Evolutionary conservation across 2,329 filamentous ascomycete genomes (phyloP).

Genomic region (Metarhizium guizhouense): DNA sequence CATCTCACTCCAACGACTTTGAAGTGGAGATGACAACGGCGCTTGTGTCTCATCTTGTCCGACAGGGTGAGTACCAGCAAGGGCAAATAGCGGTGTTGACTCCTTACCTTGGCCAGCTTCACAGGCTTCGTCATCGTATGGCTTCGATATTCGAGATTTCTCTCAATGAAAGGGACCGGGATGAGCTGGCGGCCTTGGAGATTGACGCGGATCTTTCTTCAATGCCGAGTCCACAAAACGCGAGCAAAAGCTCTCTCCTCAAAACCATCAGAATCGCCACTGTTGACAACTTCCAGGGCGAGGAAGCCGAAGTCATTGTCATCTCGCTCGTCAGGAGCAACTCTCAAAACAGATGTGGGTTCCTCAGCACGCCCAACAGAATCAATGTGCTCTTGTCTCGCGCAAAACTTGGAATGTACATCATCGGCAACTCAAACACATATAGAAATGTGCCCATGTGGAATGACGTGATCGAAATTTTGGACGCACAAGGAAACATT

Average conservation of each 20-base stretch:
- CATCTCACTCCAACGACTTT: constrained; percentile 44
- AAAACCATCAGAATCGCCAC: constrained; percentile 50
- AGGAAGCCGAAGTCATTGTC: constrained; percentile 64
- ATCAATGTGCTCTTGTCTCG: constrained; percentile 62
- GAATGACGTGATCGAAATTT: constrained; percentile 44
- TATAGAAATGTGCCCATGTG: constrained; percentile 54
- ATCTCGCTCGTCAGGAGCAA: constrained; percentile 67
- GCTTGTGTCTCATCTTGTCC: constrained; percentile 55
- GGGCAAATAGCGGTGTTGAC: constrained; percentile 64
- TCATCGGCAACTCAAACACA: constrained; percentile 58
- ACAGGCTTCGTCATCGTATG: constrained; percentile 38
- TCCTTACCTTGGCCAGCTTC: constrained; percentile 51
- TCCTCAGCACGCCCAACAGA: constrained; percentile 55
- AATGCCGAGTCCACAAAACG: neutral
- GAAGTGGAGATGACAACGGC: constrained; percentile 56
- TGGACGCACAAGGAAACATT: constrained; percentile 36
- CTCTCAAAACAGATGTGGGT: constrained; percentile 45
- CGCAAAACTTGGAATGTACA: constrained; percentile 60
- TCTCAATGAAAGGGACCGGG: constrained; percentile 52
- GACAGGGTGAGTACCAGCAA: constrained; percentile 50
- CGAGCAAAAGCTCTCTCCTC: constrained; percentile 24
- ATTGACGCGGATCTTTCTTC: constrained; percentile 1
- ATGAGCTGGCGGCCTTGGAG: constrained; percentile 37
- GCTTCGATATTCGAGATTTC: constrained; percentile 47
- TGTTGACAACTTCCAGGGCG: constrained; percentile 70